These are phyloP conservation scores for Cystoisospora suis DNA, from an alignment of 169 alveolate species.

Conservation along the genomic window DNA sequence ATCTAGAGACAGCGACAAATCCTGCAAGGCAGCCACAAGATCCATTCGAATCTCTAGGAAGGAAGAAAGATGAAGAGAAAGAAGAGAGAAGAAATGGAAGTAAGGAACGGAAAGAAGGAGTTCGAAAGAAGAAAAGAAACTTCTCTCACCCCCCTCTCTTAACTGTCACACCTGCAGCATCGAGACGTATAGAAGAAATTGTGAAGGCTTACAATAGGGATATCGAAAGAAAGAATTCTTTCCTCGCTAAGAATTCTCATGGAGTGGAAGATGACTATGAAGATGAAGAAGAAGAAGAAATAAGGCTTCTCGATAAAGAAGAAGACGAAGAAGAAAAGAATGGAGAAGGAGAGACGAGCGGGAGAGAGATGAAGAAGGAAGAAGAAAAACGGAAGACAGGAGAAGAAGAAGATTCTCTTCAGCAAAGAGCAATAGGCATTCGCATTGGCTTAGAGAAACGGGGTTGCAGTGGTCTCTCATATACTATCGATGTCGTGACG, in stretches of 20 bases:
- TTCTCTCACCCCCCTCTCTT: slow-evolving; percentile 40
- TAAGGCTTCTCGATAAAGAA: not conserved
- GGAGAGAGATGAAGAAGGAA: not conserved
- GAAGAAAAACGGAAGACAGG: not conserved
- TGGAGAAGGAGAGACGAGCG: slow-evolving; percentile 26
- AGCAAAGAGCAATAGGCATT: slow-evolving; percentile 44
- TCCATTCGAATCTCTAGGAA: too few species aligned
- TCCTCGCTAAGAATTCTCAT: too few species aligned
- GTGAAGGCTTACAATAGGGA: slow-evolving; percentile 40
- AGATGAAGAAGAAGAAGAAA: slow-evolving; percentile 11
- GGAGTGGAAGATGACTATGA: not conserved
- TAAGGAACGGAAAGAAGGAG: too few species aligned
- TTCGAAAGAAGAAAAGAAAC: too few species aligned
- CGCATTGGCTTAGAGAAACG: slow-evolving; percentile 61
- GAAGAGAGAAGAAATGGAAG: too few species aligned
- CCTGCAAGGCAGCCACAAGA: too few species aligned
- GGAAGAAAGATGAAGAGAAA: too few species aligned
- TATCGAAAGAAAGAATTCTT: too few species aligned
- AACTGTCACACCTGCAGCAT: slow-evolving; percentile 55
- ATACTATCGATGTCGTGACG: slow-evolving; percentile 48
- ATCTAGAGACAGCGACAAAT: too few species aligned
- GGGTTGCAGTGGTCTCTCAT: slow-evolving; percentile 68
- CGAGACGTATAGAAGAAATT: slow-evolving; percentile 30
- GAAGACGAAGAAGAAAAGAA: not conserved
- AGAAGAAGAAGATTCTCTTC: not conserved